These are phyloP conservation scores for Aspergillus amoenus DNA, from an alignment of 2,329 filamentous ascomycete species.

Conservation along the genomic window DNA sequence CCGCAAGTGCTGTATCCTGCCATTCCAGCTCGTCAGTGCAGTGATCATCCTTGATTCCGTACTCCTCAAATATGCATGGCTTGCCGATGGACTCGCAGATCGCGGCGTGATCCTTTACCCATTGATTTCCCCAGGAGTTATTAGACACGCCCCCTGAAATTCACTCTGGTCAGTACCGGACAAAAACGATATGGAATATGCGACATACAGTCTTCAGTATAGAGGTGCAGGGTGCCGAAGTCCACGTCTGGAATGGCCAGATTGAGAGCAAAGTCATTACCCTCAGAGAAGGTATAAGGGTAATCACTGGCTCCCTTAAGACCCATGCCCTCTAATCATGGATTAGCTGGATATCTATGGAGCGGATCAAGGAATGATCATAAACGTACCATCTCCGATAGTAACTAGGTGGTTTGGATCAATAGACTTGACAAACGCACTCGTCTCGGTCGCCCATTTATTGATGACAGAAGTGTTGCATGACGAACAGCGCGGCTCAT, in stretches of 20 bases:
- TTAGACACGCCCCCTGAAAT: constrained; percentile 35
- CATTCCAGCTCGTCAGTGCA: constrained; percentile 31
- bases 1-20: constrained; percentile 35
- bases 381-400: constrained; percentile 57
- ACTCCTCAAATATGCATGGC: constrained; percentile 44
- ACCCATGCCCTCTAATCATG: constrained; percentile 55
- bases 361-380: no score
- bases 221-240: constrained; percentile 57
- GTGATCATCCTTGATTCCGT: constrained; percentile 31
- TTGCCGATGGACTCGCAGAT: constrained; percentile 39
- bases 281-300: constrained; percentile 53
- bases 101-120: constrained; percentile 49
- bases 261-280: constrained; percentile 53
- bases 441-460: constrained; percentile 59
- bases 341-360: no score
- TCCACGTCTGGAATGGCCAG: constrained; percentile 55
- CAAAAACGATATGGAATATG: not conserved
- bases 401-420: constrained; percentile 62
- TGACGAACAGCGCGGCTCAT: constrained; percentile 63
- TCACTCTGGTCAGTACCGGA: not conserved
- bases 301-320: constrained; percentile 49
- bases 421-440: constrained; percentile 62
- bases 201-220: constrained; percentile 45
- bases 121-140: constrained; percentile 45
- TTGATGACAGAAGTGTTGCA: constrained; percentile 59